Percentiles rank a stretch among this genome's conserved stretches.
These are phyloP conservation scores for Gynandropsis gynandra DNA, from an alignment of 345 rosid genomes.

Conservation along the genomic window DNA sequence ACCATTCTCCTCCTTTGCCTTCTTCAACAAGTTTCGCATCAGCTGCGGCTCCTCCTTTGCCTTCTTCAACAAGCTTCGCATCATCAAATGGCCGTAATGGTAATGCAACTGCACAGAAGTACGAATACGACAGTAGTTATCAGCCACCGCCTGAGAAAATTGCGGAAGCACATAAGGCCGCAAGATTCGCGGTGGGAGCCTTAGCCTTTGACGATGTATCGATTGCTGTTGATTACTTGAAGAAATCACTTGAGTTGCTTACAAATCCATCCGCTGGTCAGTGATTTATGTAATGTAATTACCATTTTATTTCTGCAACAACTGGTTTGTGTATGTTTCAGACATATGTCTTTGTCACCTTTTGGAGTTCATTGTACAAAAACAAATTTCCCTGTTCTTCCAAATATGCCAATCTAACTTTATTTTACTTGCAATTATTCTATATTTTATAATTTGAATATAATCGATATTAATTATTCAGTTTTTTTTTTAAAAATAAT, in stretches of 20 bases:
- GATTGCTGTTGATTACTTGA: conserved; percentile 70
- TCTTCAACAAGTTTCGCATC: conserved; percentile 42
- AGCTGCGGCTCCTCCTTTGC: conserved; percentile 47
- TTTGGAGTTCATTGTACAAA: no score
- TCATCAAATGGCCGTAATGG: conserved; percentile 33
- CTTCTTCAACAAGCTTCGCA: no score
- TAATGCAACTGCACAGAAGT: conserved; percentile 39
- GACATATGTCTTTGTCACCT: no score
- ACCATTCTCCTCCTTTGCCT: conserved; percentile 50
- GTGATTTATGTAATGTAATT: no score
- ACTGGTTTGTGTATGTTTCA: no score
- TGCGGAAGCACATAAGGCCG: conserved; percentile 92
- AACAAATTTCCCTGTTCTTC: no score
- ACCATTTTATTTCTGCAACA: no score
- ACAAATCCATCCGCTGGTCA: conserved; percentile 29
- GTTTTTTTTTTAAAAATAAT: no score
- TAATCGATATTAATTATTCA: no score
- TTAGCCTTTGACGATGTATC: conserved; percentile 91
- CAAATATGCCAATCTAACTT: no score
- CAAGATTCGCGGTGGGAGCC: conserved; percentile 95
- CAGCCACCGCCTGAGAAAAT: conserved; percentile 87
- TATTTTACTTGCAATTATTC: no score
- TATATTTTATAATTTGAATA: no score
- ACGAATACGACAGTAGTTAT: conserved; percentile 71
- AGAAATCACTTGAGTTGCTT: conserved; percentile 75